phyloP scores from a whole-genome alignment of 371 early-diverging fungal species.

The Mortierella sp. region DNA sequence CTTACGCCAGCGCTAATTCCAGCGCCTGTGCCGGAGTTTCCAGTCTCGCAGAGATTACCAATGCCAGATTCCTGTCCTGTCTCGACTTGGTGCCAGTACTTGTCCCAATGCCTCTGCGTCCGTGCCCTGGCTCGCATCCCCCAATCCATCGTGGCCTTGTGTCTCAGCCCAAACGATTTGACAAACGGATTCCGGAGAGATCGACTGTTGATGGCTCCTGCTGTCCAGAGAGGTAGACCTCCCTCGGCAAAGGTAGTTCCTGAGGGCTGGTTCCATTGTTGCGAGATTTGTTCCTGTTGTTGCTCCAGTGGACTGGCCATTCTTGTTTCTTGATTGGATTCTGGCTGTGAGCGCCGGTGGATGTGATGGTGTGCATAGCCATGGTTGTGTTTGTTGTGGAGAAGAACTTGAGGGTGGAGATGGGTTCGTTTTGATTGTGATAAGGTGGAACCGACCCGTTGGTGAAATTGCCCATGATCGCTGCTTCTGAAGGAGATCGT shows the following conservation, averaged over 20 bases:
- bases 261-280: not conserved
- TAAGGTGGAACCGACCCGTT: not conserved
- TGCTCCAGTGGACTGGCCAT: not conserved
- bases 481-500: not conserved
- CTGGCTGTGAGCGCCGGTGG: not conserved
- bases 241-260: not conserved
- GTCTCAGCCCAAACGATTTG: conserved; percentile 28
- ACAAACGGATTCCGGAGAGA: conserved; percentile 1
- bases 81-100: conserved; percentile 37
- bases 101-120: conserved; percentile 30
- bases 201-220: not conserved
- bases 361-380: not conserved
- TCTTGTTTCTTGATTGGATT: not conserved
- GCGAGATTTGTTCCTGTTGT: not conserved
- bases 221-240: not conserved
- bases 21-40: not conserved
- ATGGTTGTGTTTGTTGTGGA: not conserved
- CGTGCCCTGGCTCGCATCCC: conserved; percentile 27
- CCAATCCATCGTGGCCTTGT: conserved; percentile 46
- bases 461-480: conserved; percentile 1
- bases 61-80: not conserved
- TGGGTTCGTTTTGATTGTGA: not conserved
- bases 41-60: not conserved
- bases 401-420: not conserved
- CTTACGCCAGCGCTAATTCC: not conserved